These are phyloP conservation scores for Annona squamosa DNA, from an alignment of 164 flowering plant genomes.

Conservation along the genomic window DNA sequence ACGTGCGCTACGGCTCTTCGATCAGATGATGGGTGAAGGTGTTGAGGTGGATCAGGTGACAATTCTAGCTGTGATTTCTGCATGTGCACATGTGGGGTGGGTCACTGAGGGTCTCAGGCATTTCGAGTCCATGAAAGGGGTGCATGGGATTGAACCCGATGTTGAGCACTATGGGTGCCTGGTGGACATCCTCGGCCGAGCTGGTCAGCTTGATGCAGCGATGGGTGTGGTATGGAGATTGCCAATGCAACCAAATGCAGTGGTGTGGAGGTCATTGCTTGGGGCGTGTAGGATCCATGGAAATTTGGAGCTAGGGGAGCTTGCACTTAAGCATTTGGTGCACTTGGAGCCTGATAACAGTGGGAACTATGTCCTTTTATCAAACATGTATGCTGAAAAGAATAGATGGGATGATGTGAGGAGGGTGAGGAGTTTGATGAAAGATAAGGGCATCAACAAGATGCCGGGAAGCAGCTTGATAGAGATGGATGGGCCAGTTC, in stretches of 20 bases:
- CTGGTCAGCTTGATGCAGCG: slow-evolving; percentile 46
- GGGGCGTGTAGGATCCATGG: slow-evolving; percentile 56
- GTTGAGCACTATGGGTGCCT: slow-evolving; percentile 60
- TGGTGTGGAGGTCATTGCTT: slow-evolving; percentile 53
- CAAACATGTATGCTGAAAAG: slow-evolving; percentile 43
- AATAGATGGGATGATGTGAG: slow-evolving; percentile 37
- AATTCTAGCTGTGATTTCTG: slow-evolving; percentile 37
- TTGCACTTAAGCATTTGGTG: slow-evolving; percentile 34
- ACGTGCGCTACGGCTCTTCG: slow-evolving; percentile 36
- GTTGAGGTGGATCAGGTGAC: slow-evolving; percentile 47
- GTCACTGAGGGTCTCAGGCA: slow-evolving; percentile 37
- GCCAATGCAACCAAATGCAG: slow-evolving; percentile 61
- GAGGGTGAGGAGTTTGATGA: slow-evolving; percentile 35
- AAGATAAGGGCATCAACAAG: slow-evolving; percentile 29
- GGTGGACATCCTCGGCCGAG: slow-evolving; percentile 60
- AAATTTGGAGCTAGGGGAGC: slow-evolving; percentile 38
- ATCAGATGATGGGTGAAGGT: slow-evolving; percentile 33
- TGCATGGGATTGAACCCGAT: slow-evolving; percentile 40
- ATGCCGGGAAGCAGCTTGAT: slow-evolving; percentile 39
- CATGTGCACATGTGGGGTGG: slow-evolving; percentile 54
- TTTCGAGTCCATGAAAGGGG: slow-evolving; percentile 38
- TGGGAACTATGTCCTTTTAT: slow-evolving; percentile 57
- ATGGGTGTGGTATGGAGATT: slow-evolving; percentile 25
- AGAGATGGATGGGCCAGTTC: slow-evolving; percentile 29
- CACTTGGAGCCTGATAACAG: slow-evolving; percentile 50